Conservation (phyloP, 1,139 yeast species). For the Spathaspora jeffriesii region DNA sequence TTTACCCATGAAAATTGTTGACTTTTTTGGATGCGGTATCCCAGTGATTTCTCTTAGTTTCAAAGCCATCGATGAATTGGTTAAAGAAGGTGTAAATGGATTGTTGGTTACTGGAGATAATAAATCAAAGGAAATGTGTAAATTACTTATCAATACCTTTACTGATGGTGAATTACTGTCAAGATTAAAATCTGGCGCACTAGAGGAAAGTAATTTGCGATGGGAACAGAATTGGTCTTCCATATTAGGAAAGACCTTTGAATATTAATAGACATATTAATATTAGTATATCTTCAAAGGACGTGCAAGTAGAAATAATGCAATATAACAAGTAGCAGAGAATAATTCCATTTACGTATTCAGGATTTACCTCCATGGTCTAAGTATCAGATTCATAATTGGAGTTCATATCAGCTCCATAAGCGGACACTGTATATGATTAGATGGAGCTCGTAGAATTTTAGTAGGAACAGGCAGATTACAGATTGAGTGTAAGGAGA, state of each 20-base stretch:
- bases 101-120: constrained; percentile 27
- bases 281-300: too few relatives aligned
- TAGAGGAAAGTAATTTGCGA: constrained; percentile 59
- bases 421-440: too few relatives aligned
- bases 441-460: too few relatives aligned
- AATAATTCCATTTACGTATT: too few relatives aligned
- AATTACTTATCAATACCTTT: constrained; percentile 47
- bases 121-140: constrained; percentile 45
- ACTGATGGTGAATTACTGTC: constrained; percentile 32
- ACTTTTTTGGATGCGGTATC: constrained; percentile 93
- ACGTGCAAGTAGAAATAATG: too few relatives aligned
- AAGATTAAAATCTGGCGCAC: constrained; percentile 65
- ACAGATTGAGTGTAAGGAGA: too few relatives aligned
- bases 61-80: constrained; percentile 70
- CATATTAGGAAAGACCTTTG: constrained; percentile 21
- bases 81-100: constrained; percentile 48
- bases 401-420: too few relatives aligned
- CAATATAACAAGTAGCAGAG: too few relatives aligned
- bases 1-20: constrained; percentile 96
- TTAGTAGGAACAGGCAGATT: too few relatives aligned
- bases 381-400: too few relatives aligned
- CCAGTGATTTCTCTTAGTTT: constrained; percentile 84
- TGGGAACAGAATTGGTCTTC: constrained; percentile 81
- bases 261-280: constrained; percentile 10
- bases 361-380: too few relatives aligned